phyloP scores from a whole-genome alignment of 2,329 filamentous ascomycete genomes.

The Neofusicoccum ribis region DNA sequence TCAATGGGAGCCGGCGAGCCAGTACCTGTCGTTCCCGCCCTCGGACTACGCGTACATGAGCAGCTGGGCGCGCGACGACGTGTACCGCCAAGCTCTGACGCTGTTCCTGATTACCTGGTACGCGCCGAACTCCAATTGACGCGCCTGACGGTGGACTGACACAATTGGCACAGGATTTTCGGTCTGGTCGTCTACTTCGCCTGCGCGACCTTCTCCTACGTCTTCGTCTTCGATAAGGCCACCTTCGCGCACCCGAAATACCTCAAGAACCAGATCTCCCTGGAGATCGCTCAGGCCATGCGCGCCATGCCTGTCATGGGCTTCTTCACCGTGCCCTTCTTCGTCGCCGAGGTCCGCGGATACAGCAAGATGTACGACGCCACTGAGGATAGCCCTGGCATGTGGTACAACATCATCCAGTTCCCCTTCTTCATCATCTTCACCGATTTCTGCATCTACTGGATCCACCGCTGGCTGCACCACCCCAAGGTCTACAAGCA shows the following conservation, averaged over 20 bases:
- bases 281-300: conserved; percentile 82
- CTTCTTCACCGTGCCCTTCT: conserved; percentile 75
- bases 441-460: conserved; percentile 89
- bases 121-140: conserved; percentile 22
- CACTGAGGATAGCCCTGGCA: conserved; percentile 71
- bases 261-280: conserved; percentile 85
- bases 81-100: conserved; percentile 70
- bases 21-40: conserved; percentile 69
- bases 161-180: conserved; percentile 66
- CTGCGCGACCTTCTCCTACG: conserved; percentile 79
- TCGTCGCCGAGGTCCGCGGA: conserved; percentile 80
- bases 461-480: conserved; percentile 84
- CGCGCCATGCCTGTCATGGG: conserved; percentile 79
- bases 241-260: conserved; percentile 90
- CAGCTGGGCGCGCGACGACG: conserved; percentile 73
- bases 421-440: conserved; percentile 87
- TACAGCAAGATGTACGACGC: conserved; percentile 85
- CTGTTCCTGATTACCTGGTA: conserved; percentile 88
- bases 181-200: conserved; percentile 82
- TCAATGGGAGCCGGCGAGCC: conserved; percentile 71
- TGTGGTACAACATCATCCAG: conserved; percentile 77
- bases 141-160: not conserved
- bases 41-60: conserved; percentile 78
- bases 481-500: conserved; percentile 79
- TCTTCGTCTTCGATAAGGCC: conserved; percentile 88